These are phyloP conservation scores for Raddia distichophylla DNA, from an alignment of 176 grass and related monocot species.

Conservation along the genomic window DNA sequence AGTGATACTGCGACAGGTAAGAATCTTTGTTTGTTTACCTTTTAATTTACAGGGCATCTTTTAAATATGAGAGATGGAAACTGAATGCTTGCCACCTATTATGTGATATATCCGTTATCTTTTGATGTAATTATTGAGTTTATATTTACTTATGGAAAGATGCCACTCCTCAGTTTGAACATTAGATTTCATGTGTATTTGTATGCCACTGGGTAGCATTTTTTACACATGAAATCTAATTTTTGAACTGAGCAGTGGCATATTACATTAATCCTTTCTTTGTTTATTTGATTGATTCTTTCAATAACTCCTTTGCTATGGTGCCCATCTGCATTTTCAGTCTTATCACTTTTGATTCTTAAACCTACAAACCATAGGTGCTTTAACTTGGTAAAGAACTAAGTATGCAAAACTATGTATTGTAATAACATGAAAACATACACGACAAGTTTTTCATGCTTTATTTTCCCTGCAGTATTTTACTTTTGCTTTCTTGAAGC, in stretches of 20 bases:
- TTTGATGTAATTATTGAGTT: conserved; percentile 26
- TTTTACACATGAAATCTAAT: too few relatives aligned
- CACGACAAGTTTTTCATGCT: background rate
- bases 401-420: background rate
- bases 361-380: background rate
- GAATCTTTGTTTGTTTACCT: conserved; percentile 19
- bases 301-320: background rate
- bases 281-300: background rate
- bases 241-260: too few relatives aligned
- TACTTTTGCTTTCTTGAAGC: conserved; percentile 3
- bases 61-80: background rate
- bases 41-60: background rate
- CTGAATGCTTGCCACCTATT: conserved; percentile 10
- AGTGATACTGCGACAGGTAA: conserved; percentile 92
- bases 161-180: too few relatives aligned
- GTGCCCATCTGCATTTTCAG: background rate
- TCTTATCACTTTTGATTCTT: background rate
- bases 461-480: conserved; percentile 5
- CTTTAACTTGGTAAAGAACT: conserved; percentile 1
- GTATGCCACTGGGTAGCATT: too few relatives aligned
- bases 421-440: background rate
- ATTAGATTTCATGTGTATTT: too few relatives aligned
- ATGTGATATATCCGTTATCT: background rate
- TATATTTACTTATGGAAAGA: background rate
- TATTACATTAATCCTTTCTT: too few relatives aligned